phyloP scores from a whole-genome alignment of 257 asterid genomes.

The Agastache rugosa region DNA sequence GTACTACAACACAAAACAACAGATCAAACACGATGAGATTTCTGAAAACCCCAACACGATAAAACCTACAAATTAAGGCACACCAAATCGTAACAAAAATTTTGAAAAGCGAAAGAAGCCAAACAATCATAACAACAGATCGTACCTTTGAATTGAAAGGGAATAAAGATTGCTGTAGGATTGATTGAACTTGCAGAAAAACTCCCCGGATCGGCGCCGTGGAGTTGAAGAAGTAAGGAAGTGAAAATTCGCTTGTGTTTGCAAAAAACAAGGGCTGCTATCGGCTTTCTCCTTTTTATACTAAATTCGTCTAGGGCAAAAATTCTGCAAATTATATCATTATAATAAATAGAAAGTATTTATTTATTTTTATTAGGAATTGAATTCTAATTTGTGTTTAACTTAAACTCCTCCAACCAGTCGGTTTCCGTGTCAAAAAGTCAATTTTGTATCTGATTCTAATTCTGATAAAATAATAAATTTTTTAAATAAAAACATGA shows the following conservation, averaged over 20 bases:
- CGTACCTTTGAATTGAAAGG: constrained; percentile 39
- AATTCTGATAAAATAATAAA: too few species aligned
- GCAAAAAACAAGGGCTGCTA: constrained; percentile 43
- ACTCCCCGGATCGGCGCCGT: constrained; percentile 63
- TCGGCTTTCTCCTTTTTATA: constrained; percentile 35
- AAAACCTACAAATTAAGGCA: not conserved
- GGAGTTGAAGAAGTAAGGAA: constrained; percentile 40
- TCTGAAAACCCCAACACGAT: not conserved
- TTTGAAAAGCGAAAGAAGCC: not conserved
- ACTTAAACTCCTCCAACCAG: not conserved
- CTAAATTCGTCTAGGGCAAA: constrained; percentile 40
- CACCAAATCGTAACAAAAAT: not conserved
- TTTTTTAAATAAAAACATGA: too few species aligned
- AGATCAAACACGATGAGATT: constrained; percentile 16
- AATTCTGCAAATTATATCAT: not conserved
- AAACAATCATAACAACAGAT: not conserved
- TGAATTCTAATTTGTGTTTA: not conserved
- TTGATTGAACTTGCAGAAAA: constrained; percentile 32
- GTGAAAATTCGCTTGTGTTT: constrained; percentile 27
- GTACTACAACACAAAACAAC: not conserved
- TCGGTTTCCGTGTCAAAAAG: not conserved
- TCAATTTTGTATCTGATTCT: too few species aligned
- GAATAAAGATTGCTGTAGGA: not conserved
- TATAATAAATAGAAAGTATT: not conserved
- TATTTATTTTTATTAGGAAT: not conserved